A percentile compares a stretch with the other conserved stretches of the same genome.
Conservation (phyloP, 2,329 filamentous ascomycete genomes). For the Pseudogymnoascus sp. region DNA sequence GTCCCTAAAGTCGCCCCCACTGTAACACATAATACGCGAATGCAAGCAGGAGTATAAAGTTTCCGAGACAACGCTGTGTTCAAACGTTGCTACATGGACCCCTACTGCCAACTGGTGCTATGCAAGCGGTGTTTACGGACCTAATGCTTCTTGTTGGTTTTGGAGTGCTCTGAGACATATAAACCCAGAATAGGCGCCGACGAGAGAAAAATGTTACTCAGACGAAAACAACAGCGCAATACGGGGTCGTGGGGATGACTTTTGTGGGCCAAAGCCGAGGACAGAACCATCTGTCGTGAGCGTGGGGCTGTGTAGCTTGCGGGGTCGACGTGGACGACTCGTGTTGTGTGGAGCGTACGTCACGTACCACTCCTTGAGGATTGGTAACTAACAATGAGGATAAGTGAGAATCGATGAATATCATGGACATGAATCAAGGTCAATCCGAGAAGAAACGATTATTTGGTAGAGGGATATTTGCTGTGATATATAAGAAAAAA, state of each 20-base stretch:
- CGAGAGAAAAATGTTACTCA: background rate
- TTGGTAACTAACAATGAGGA: background rate
- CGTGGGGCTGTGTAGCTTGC: slow-evolving; percentile 3
- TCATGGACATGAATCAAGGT: background rate
- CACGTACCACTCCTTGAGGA: background rate
- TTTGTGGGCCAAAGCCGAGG: slow-evolving; percentile 3
- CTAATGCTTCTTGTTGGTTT: background rate
- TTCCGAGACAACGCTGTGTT: slow-evolving; percentile 4
- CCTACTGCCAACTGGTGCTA: background rate
- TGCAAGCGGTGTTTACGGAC: background rate
- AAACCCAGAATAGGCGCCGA: background rate
- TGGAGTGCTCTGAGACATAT: background rate
- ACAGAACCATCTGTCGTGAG: background rate
- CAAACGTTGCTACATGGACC: background rate
- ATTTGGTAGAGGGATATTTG: background rate
- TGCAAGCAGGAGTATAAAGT: slow-evolving; percentile 2
- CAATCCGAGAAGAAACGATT: background rate
- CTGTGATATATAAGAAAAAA: background rate
- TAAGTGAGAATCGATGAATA: background rate
- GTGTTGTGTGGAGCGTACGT: slow-evolving; percentile 5
- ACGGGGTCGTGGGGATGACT: background rate
- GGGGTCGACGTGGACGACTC: slow-evolving; percentile 3
- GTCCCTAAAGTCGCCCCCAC: background rate
- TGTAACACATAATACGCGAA: background rate
- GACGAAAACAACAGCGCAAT: background rate